Evolutionary conservation across 495 filamentous ascomycete genomes (phyloP).

Genomic region (Xylaria venustula): DNA sequence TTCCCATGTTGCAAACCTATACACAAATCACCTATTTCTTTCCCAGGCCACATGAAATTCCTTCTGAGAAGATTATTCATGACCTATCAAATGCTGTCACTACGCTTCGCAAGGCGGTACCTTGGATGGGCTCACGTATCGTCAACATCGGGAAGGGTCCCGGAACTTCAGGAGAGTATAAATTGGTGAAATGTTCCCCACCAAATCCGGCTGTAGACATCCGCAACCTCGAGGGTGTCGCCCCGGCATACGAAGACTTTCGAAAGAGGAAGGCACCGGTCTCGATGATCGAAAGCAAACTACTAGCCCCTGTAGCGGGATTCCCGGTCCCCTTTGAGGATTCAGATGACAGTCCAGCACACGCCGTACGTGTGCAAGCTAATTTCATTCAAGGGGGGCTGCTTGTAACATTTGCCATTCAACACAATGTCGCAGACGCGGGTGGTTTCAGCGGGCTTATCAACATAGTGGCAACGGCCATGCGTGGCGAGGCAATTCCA

Average conservation of each 20-base stretch:
- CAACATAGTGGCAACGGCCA: conserved; percentile 31
- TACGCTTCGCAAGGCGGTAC: conserved; percentile 27
- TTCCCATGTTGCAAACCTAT: conserved; percentile 42
- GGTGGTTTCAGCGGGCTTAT: conserved; percentile 37
- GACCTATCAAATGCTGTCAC: conserved; percentile 25
- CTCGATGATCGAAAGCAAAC: conserved; percentile 27
- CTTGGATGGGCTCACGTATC: conserved; percentile 35
- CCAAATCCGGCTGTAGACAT: conserved; percentile 22
- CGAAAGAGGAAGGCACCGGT: conserved; percentile 21
- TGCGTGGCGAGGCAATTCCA: conserved; percentile 24
- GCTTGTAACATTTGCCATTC: conserved; percentile 25
- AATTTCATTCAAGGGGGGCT: conserved; percentile 35
- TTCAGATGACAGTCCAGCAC: conserved; percentile 27
- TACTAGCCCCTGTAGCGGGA: conserved; percentile 17
- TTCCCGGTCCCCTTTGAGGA: conserved; percentile 36
- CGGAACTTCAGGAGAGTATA: conserved; percentile 32
- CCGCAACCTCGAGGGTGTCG: conserved; percentile 22
- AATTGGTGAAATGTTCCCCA: conserved; percentile 12
- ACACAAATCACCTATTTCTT: conserved; percentile 36
- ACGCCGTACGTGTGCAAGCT: conserved; percentile 32
- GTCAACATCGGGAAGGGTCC: conserved; percentile 22
- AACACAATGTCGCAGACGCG: conserved; percentile 46
- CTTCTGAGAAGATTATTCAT: conserved; percentile 16
- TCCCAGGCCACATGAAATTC: conserved; percentile 15
- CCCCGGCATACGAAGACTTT: conserved; percentile 28